Evolutionary conservation across 805 yeast species (phyloP).

Genomic region (Yamadazyma kitorensis): DNA sequence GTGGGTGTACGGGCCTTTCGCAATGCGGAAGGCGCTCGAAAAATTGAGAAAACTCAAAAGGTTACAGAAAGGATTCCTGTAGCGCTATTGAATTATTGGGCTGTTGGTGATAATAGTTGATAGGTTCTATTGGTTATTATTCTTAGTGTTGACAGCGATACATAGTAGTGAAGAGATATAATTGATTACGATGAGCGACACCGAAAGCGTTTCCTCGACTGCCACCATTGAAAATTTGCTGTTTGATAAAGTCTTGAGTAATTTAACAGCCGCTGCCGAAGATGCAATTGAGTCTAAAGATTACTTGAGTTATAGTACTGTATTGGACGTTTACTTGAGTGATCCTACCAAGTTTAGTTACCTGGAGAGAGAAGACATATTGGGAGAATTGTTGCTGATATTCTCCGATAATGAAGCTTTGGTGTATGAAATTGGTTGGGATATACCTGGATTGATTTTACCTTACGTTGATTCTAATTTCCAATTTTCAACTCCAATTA

Average conservation of each 20-base stretch:
- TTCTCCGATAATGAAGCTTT: constrained; percentile 47
- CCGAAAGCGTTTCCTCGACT: constrained; percentile 16
- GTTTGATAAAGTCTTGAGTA: constrained; percentile 25
- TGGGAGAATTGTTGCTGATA: constrained; percentile 44
- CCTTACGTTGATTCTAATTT: constrained; percentile 46
- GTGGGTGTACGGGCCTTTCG: no score
- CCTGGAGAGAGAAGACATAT: constrained; percentile 49
- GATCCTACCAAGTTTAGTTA: constrained; percentile 45
- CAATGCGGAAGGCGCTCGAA: no score
- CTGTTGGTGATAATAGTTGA: no score
- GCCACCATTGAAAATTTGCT: constrained; percentile 22
- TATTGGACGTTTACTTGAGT: constrained; percentile 57
- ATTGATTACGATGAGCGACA: constrained; percentile 16
- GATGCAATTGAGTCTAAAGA: constrained; percentile 51
- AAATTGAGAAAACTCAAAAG: no score
- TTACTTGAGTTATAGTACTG: constrained; percentile 67
- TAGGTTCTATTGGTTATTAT: no score
- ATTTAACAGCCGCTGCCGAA: constrained; percentile 27
- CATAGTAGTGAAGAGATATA: no score
- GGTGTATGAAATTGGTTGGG: constrained; percentile 82
- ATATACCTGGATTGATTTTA: constrained; percentile 69
- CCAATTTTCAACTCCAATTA: constrained; percentile 22
- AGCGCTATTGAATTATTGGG: no score
- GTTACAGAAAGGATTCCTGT: no score
- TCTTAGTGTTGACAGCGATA: no score